Evolutionary conservation across 805 yeast genomes (phyloP).

Genomic region (Schwanniomyces polymorphus): DNA sequence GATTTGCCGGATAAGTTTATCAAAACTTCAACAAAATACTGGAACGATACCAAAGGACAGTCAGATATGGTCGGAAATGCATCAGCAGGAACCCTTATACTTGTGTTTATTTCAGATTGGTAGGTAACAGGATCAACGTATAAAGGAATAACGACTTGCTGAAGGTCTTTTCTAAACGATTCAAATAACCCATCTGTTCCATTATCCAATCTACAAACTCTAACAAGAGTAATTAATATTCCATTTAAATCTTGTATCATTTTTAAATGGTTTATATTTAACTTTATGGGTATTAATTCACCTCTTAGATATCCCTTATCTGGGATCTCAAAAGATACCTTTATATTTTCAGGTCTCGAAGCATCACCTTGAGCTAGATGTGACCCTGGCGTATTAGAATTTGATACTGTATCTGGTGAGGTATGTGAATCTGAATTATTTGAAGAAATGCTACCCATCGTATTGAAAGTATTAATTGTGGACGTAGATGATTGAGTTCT

Average conservation of each 20-base stretch:
- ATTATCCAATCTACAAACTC: slow-evolving; percentile 68
- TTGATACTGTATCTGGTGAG: slow-evolving; percentile 2
- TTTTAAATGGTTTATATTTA: slow-evolving; percentile 68
- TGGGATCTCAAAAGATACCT: slow-evolving; percentile 40
- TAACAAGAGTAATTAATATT: slow-evolving; percentile 71
- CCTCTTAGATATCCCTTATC: slow-evolving; percentile 77
- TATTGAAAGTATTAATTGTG: slow-evolving; percentile 29
- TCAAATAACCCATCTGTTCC: slow-evolving; percentile 62
- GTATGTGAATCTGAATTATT: slow-evolving; percentile 25
- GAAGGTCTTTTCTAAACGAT: slow-evolving; percentile 79
- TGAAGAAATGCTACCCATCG: slow-evolving; percentile 30
- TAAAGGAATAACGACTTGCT: slow-evolving; percentile 74
- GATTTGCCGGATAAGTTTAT: slow-evolving; percentile 74
- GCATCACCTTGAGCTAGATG: background rate
- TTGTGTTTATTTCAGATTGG: slow-evolving; percentile 57
- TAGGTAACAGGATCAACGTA: slow-evolving; percentile 70
- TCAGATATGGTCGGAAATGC: slow-evolving; percentile 82
- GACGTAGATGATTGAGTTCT: slow-evolving; percentile 37
- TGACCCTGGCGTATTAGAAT: slow-evolving; percentile 4
- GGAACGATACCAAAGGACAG: slow-evolving; percentile 71
- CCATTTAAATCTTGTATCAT: slow-evolving; percentile 70
- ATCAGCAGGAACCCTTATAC: slow-evolving; percentile 76
- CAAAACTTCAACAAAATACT: slow-evolving; percentile 80
- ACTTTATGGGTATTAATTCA: slow-evolving; percentile 71
- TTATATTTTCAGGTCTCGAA: slow-evolving; percentile 27